Base-by-base conservation (phyloP, 305 asterid genomes). In the Fraxinus latifolia region DNA sequence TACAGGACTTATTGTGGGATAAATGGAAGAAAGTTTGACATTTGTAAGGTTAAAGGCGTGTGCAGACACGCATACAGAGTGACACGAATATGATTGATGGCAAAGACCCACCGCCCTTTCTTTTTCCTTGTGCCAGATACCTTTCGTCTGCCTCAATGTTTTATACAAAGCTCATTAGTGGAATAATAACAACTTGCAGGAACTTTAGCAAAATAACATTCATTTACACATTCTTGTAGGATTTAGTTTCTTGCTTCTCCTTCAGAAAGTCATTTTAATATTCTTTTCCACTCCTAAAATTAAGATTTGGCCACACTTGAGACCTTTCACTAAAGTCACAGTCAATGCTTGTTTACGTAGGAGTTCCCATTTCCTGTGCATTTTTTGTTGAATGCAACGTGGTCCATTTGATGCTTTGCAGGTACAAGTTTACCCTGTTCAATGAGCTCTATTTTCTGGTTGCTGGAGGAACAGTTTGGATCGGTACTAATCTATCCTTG, bases 391-490 rank as follows among this genome's bases (percentile, higher is more conserved):
- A 37, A 15, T 29, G 39, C 21, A 72, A 29, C 1, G 0, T 82
- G 14, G 15, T 9, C 21, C 36, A 7, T 85, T 11, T 82, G 81
- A 73, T 82, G 75, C 62, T 81, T 83, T 91, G 85, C 94, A 96
- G 99, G 99, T 96, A 96, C 85, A 96, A 91, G 84, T 96, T 96
- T 83, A 96, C 99, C 74, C 89, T 96, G 86, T 96, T 96, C 87
- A 96, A 96, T 42, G 99, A 96, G 94, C 97, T 96, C 60, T 96
- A 96, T 85, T 96, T 96, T 86, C 93, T 96, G 87, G 99, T 96
- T 74, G 92, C 98, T 21, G 99, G 99, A 39, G 99, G 99, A 71
- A 96, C 99, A 47, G 97, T 96, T 77, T 96, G 99, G 99, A 93
- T 93, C 27, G 99, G 99, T 96, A 93, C 70, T 81, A 77, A 67